These are phyloP conservation scores for Sanghuangporus weigelae DNA, from an alignment of 1,284 basidiomycete genomes.

Conservation along the genomic window DNA sequence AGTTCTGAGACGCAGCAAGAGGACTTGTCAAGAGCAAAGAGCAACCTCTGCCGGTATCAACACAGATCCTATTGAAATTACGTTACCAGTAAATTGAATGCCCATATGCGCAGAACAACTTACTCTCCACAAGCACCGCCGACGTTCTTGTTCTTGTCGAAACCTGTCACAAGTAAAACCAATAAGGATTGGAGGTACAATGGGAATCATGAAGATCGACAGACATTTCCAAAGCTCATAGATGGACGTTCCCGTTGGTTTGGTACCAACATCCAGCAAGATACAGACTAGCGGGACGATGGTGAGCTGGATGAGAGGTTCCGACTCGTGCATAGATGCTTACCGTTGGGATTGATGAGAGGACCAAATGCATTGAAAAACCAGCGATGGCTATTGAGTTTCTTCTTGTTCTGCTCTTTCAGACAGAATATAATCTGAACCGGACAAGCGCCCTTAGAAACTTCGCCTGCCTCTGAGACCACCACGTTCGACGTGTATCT, in stretches of 20 bases:
- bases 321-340: conserved; percentile 17
- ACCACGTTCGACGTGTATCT: conserved; percentile 78
- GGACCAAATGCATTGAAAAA: conserved; percentile 96
- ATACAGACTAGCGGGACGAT: conserved; percentile 55
- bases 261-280: conserved; percentile 89
- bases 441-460: conserved; percentile 76
- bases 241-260: conserved; percentile 89
- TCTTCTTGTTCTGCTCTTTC: conserved; percentile 96
- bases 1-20: conserved; percentile 87
- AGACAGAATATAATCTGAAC: conserved; percentile 92
- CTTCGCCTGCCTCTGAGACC: conserved; percentile 82
- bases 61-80: conserved; percentile 58
- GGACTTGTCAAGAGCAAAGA: conserved; percentile 79
- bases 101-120: conserved; percentile 26
- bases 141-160: conserved; percentile 85
- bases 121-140: conserved; percentile 95
- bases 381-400: conserved; percentile 91
- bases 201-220: background rate
- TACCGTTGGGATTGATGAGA: conserved; percentile 77
- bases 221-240: conserved; percentile 93
- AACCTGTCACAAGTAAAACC: conserved; percentile 43
- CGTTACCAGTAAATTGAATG: background rate
- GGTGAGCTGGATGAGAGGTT: conserved; percentile 1
- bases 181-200: background rate
- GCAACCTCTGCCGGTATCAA: conserved; percentile 78